phyloP scores from a whole-genome alignment of 805 yeast genomes.

The Suhomyces sp. region DNA sequence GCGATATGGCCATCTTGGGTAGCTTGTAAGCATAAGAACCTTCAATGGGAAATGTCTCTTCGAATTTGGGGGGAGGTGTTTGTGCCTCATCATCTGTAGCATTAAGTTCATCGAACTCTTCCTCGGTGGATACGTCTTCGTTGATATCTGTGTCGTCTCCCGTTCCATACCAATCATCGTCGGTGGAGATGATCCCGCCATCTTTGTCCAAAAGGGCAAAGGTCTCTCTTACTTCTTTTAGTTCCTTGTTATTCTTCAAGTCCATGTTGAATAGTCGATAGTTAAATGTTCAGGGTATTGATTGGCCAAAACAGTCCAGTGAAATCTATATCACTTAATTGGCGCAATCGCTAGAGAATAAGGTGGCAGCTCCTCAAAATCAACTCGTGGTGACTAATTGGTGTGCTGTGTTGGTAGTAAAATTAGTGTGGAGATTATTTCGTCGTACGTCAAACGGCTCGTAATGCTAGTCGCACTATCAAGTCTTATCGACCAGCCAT shows the following conservation, averaged over 20 bases:
- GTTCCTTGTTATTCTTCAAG: conserved; percentile 12
- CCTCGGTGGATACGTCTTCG: background rate
- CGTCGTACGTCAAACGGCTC: too few relatives aligned
- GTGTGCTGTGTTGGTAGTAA: too few relatives aligned
- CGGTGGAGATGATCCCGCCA: conserved; percentile 15
- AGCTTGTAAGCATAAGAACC: conserved; percentile 9
- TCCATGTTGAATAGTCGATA: conserved; percentile 14
- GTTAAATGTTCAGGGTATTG: too few relatives aligned
- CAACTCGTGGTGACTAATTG: too few relatives aligned
- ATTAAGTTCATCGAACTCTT: conserved; percentile 1
- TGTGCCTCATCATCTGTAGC: conserved; percentile 1
- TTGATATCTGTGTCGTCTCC: background rate
- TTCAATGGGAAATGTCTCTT: background rate
- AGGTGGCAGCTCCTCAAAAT: too few relatives aligned
- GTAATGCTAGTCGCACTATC: too few relatives aligned
- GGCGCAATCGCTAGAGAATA: too few relatives aligned
- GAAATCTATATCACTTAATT: too few relatives aligned
- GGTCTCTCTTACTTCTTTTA: conserved; percentile 9
- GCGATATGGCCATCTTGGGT: conserved; percentile 4
- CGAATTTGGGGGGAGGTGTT: too few relatives aligned
- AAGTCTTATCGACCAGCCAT: too few relatives aligned
- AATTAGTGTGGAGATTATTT: too few relatives aligned
- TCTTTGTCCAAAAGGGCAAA: background rate
- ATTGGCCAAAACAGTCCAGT: too few relatives aligned
- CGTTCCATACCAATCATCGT: conserved; percentile 7